phyloP scores from a whole-genome alignment of 345 rosid genomes.

The Erysimum cheiranthoides region DNA sequence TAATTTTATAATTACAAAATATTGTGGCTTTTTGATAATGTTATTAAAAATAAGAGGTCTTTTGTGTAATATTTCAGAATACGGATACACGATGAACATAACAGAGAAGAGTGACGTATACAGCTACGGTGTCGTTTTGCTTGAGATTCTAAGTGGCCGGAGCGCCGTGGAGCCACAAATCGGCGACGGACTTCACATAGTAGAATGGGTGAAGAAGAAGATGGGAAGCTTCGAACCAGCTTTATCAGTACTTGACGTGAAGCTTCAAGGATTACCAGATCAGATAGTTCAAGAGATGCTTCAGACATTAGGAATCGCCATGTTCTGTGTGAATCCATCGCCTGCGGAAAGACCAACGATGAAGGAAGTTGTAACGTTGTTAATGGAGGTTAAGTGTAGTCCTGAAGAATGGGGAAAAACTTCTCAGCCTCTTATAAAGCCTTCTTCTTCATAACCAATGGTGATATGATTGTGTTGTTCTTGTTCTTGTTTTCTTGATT shows the following conservation, averaged over 20 bases:
- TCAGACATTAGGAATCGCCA: conserved; percentile 88
- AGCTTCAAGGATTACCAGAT: conserved; percentile 85
- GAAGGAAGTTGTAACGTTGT: conserved; percentile 94
- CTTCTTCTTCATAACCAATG: conserved; percentile 56
- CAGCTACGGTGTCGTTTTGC: conserved; percentile 90
- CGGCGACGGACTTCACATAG: conserved; percentile 85
- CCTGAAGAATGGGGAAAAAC: conserved; percentile 94
- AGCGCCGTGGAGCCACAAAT: conserved; percentile 75
- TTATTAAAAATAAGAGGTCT: neutral
- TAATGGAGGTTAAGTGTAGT: conserved; percentile 88
- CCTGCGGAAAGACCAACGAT: conserved; percentile 88
- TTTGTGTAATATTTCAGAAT: conserved; percentile 60
- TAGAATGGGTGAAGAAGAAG: conserved; percentile 95
- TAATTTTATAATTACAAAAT: neutral
- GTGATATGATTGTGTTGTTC: conserved; percentile 35
- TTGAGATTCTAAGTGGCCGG: conserved; percentile 85
- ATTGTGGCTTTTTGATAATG: neutral
- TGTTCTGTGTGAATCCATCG: conserved; percentile 92
- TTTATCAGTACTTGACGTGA: conserved; percentile 63
- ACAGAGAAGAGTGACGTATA: conserved; percentile 96
- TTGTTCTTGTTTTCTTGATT: conserved; percentile 24
- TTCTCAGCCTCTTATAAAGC: conserved; percentile 88
- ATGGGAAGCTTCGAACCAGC: conserved; percentile 99
- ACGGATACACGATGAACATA: conserved; percentile 93
- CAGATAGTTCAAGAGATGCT: conserved; percentile 97